Evolutionary conservation across 305 asterid species (phyloP), one percentile per base, ranked within the genome.

Genomic region (Stenogyne calaminthoides): DNA sequence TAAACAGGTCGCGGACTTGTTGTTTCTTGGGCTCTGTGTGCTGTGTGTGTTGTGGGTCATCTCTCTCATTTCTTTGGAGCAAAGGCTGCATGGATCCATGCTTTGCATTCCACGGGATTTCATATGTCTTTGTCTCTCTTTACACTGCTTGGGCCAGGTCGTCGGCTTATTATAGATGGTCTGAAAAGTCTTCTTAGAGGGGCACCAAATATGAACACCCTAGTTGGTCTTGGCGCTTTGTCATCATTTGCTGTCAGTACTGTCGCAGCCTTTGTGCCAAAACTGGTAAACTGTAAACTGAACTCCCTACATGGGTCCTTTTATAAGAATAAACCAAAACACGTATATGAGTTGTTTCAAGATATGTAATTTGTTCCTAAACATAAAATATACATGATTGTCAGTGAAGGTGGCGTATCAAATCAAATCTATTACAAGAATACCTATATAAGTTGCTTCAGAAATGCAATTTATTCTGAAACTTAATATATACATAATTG

Each of bases 211-310:
- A 95, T 95, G 99, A 95, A 95, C 75, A 95, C 99, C 11, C 80
- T 95, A 80, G 99, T 95, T 87, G 97, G 99, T 77, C 98, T 95
- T 80, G 99, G 99, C 83, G 99, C 98, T 74, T 64, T 95, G 77
- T 95, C 99, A 80, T 95, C 99, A 64, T 92, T 95, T 89, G 83
- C 93, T 74, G 99, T 95, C 83, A 95, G 99, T 82, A 89, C 98
- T 58, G 49, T 95, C 76, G 99, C 99, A 77, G 94, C 96, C 60
- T 78, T 91, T 37, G 58, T 90, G 69, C 99, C 99, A 27, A 92
- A 90, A 80, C 88, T 95, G 97, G 99, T 95, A 88, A 84, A 55
- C 70, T 74, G 49, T 71, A 65, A 51, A 42, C 73, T 64, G 47
- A 70, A 49, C 69, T 69, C 65, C 55, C 64, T 73, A 39, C 36